Evolutionary conservation across 2,329 filamentous ascomycete species (phyloP).

Genomic region (Phaeomoniella chlamydospora): DNA sequence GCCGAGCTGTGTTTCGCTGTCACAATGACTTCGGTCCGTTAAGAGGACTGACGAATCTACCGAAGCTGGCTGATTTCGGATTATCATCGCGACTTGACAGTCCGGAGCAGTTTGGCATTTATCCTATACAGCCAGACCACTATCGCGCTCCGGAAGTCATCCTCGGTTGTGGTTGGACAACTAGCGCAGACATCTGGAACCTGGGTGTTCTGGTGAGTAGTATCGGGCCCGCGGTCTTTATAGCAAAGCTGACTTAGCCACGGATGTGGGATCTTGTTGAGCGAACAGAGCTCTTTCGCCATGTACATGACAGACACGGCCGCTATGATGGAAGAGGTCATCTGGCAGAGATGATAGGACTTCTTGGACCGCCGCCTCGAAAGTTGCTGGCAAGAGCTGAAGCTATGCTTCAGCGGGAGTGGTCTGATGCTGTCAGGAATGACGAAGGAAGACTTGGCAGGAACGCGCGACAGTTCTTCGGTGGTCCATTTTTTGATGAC

Average conservation of each 20-base stretch:
- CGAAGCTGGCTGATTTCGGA: conserved; percentile 23
- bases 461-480: no score
- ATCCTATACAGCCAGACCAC: conserved; percentile 30
- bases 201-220: conserved; percentile 18
- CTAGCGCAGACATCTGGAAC: conserved; percentile 26
- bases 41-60: conserved; percentile 10
- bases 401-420: no score
- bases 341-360: conserved; percentile 27
- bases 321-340: conserved; percentile 22
- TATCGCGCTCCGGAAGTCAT: conserved; percentile 27
- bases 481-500: conserved; percentile 14
- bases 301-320: conserved; percentile 18
- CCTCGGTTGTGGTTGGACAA: conserved; percentile 21
- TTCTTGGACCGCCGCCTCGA: conserved; percentile 23
- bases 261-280: conserved; percentile 24
- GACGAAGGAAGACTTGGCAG: no score
- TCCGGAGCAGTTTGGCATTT: no score
- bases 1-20: conserved; percentile 19
- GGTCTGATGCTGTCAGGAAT: no score
- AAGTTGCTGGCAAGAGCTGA: conserved; percentile 18
- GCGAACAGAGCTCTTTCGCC: conserved; percentile 20
- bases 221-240: background rate
- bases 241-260: conserved; percentile 5
- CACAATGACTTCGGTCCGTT: conserved; percentile 15
- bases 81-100: conserved; percentile 28